Percentiles rank a stretch among this genome's conserved stretches.
Evolutionary conservation across 148 eudicot genomes (phyloP).

Genomic region (Fagopyrum homotropicum): DNA sequence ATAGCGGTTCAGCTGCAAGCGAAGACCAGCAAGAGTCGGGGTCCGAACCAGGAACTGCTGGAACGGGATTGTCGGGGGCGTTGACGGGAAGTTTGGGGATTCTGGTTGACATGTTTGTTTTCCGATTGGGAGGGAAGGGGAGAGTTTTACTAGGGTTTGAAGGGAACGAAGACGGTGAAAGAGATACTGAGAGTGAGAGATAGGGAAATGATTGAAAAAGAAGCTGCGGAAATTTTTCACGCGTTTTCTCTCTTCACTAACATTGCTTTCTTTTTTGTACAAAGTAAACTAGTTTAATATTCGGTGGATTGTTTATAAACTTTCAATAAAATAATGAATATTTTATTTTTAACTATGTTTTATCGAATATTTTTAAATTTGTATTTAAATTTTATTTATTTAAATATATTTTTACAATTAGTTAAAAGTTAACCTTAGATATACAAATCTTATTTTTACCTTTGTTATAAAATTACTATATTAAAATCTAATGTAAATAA

Average conservation of each 20-base stretch:
- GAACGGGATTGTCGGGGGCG: not conserved
- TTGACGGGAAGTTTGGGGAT: not conserved
- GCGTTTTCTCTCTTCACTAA: not conserved
- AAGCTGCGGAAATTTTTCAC: not conserved
- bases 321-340: too few relatives aligned
- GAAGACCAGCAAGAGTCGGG: not conserved
- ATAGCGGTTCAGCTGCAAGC: not conserved
- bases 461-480: too few relatives aligned
- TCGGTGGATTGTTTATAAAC: too few relatives aligned
- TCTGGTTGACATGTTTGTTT: not conserved
- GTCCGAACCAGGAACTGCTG: not conserved
- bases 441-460: too few relatives aligned
- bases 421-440: too few relatives aligned
- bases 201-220: not conserved
- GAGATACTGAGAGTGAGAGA: not conserved
- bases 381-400: too few relatives aligned
- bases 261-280: not conserved
- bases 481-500: too few relatives aligned
- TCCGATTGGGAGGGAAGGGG: not conserved
- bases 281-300: too few relatives aligned
- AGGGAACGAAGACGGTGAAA: not conserved
- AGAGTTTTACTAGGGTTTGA: not conserved
- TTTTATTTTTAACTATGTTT: too few relatives aligned
- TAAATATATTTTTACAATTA: too few relatives aligned
- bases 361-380: too few relatives aligned